Conservation (phyloP, 2,329 filamentous ascomycete species). For the Trichoderma koningii region DNA sequence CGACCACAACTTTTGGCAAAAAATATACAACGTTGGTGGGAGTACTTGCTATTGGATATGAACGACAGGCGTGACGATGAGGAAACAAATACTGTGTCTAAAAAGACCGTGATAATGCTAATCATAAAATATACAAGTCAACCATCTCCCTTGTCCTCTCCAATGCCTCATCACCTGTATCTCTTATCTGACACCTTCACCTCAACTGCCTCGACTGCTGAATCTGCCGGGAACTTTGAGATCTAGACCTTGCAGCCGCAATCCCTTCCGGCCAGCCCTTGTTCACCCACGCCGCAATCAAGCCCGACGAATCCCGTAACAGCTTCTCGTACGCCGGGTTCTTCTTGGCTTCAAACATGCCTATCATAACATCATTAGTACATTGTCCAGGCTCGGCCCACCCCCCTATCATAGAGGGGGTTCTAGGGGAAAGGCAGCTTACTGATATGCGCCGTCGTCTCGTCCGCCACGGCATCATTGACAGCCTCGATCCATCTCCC, state of each 20-base stretch:
- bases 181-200: background rate
- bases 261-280: constrained; percentile 68
- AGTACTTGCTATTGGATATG: constrained; percentile 10
- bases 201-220: background rate
- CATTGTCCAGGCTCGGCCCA: background rate
- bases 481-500: constrained; percentile 68
- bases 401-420: background rate
- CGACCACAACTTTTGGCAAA: background rate
- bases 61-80: background rate
- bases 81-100: constrained; percentile 9
- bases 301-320: constrained; percentile 63
- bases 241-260: constrained; percentile 37
- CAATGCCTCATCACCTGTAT: background rate
- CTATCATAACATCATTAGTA: constrained; percentile 39
- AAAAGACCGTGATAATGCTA: constrained; percentile 22
- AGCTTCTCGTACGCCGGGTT: constrained; percentile 74
- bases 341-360: constrained; percentile 71
- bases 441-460: constrained; percentile 78
- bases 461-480: constrained; percentile 78
- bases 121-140: constrained; percentile 12
- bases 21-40: background rate
- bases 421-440: background rate
- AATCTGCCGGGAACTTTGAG: background rate
- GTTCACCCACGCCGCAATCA: constrained; percentile 65
- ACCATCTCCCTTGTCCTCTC: background rate